Percentiles rank a stretch among this genome's conserved stretches.
Evolutionary conservation across 1,139 yeast species (phyloP).

Genomic region (Lodderomyces parapsilosis): DNA sequence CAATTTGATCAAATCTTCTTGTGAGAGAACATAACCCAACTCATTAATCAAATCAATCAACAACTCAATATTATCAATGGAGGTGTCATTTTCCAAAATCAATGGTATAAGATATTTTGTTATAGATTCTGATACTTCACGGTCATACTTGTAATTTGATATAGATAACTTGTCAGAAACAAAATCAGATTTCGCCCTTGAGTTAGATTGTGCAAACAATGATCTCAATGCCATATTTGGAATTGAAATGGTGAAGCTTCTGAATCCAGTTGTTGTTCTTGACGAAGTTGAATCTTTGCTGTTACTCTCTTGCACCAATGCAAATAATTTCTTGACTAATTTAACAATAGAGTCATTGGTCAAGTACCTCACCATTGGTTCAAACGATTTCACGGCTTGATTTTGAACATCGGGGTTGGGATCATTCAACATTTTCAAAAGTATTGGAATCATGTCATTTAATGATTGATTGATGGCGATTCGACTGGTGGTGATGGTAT

Average conservation of each 20-base stretch:
- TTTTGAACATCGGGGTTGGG: conserved; percentile 74
- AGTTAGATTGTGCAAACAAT: conserved; percentile 34
- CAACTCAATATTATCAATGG: conserved; percentile 65
- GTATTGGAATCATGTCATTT: conserved; percentile 45
- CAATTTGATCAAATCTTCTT: conserved; percentile 38
- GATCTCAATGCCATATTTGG: conserved; percentile 71
- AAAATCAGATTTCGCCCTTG: conserved; percentile 20
- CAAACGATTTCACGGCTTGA: conserved; percentile 66
- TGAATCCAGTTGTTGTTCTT: conserved; percentile 9
- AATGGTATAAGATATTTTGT: conserved; percentile 23
- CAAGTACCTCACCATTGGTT: conserved; percentile 33
- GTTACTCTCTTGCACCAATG: conserved; percentile 19
- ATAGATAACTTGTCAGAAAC: conserved; percentile 18
- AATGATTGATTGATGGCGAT: conserved; percentile 22
- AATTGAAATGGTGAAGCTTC: conserved; percentile 58
- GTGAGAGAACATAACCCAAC: conserved; percentile 50
- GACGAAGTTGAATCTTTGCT: conserved; percentile 7
- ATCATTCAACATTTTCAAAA: conserved; percentile 59
- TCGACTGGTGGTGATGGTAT: conserved; percentile 20
- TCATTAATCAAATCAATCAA: conserved; percentile 56
- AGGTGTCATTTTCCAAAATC: conserved; percentile 21
- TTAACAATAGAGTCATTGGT: conserved; percentile 23
- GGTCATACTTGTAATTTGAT: conserved; percentile 15
- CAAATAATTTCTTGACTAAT: conserved; percentile 26
- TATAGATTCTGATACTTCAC: conserved; percentile 20